Evolutionary conservation across 495 filamentous ascomycete genomes (phyloP).

Genomic region (Penicillium bialowiezense): DNA sequence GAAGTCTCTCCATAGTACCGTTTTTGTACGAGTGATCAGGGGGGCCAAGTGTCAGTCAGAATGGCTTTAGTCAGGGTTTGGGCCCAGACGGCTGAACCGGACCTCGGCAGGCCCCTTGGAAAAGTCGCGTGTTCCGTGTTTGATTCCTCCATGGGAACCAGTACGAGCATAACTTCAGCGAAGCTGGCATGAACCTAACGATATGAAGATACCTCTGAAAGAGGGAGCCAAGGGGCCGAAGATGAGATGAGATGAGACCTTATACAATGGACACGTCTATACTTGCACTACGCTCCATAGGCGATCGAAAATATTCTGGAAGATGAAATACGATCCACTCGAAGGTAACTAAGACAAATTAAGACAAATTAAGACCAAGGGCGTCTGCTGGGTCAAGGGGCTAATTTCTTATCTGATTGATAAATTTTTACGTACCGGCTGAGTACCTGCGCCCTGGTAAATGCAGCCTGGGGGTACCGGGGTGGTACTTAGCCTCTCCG

Average conservation of each 20-base stretch:
- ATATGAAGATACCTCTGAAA: too few relatives aligned
- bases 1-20: too few relatives aligned
- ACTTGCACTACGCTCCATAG: too few relatives aligned
- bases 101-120: constrained; percentile 17
- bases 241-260: too few relatives aligned
- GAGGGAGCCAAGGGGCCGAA: too few relatives aligned
- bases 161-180: too few relatives aligned
- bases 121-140: constrained; percentile 18
- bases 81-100: constrained; percentile 6
- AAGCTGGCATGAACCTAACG: too few relatives aligned
- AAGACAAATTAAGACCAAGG: neutral
- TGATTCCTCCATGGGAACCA: neutral
- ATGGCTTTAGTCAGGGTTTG: too few relatives aligned
- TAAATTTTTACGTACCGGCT: constrained; percentile 11
- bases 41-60: too few relatives aligned
- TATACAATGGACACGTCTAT: too few relatives aligned
- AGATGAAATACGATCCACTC: neutral
- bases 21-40: neutral
- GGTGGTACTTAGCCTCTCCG: constrained; percentile 16
- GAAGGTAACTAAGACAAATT: neutral
- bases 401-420: constrained; percentile 28
- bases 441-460: neutral
- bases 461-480: neutral
- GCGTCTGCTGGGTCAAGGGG: constrained; percentile 1
- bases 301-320: too few relatives aligned